Conservation (phyloP, 1,284 basidiomycete genomes). For the Papiliotrema nemorosa region DNA sequence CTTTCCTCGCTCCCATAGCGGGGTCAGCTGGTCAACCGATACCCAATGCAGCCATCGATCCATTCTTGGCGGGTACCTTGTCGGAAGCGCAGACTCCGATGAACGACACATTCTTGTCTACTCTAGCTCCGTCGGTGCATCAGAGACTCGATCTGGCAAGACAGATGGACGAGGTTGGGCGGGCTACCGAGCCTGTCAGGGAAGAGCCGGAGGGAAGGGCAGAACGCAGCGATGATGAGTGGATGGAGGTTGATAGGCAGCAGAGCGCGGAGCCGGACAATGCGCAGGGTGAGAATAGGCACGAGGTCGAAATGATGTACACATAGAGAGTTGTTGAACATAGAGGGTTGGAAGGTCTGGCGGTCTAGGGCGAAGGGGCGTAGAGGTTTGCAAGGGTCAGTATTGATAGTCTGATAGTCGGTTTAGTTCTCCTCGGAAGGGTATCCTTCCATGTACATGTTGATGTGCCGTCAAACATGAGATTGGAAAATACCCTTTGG, state of each 20-base stretch:
- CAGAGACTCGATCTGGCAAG: conserved; percentile 24
- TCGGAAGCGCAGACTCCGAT: conserved; percentile 48
- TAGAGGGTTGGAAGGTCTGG: background rate
- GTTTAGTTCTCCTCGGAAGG: too few relatives aligned
- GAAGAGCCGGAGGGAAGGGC: conserved; percentile 2
- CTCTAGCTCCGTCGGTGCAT: conserved; percentile 42
- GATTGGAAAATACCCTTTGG: too few relatives aligned
- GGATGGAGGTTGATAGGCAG: conserved; percentile 1
- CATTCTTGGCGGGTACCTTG: background rate
- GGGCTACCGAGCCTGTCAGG: background rate
- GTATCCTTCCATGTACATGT: too few relatives aligned
- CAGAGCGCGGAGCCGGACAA: background rate
- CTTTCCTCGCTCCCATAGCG: background rate
- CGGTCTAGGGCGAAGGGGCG: too few relatives aligned
- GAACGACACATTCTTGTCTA: conserved; percentile 54
- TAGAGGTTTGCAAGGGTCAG: too few relatives aligned
- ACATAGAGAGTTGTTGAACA: conserved; percentile 2
- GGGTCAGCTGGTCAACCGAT: background rate
- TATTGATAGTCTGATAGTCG: too few relatives aligned
- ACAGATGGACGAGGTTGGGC: conserved; percentile 9
- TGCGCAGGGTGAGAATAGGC: background rate
- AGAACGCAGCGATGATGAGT: background rate
- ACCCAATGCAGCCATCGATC: background rate
- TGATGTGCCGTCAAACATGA: too few relatives aligned
- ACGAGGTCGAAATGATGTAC: conserved; percentile 13